Conservation (phyloP, 805 yeast genomes). For the Starmerella scarabaei region DNA sequence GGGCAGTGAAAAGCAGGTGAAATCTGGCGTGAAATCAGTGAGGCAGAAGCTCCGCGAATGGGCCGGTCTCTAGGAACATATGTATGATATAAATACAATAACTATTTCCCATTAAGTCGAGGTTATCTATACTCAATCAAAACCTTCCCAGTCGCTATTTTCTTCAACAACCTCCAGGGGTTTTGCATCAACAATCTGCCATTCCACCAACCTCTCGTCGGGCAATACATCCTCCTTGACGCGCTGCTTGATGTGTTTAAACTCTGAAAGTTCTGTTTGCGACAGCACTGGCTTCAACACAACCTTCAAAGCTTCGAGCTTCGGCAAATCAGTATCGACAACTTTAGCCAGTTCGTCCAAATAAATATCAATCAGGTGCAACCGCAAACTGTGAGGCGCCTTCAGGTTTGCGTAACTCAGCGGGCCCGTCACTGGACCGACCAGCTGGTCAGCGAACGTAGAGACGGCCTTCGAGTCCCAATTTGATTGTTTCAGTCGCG, state of each 20-base stretch:
- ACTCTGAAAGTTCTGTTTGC: slow-evolving; percentile 35
- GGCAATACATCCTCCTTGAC: slow-evolving; percentile 52
- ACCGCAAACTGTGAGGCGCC: slow-evolving; percentile 62
- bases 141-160: slow-evolving; percentile 25
- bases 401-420: slow-evolving; percentile 40
- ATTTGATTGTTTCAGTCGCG: slow-evolving; percentile 37
- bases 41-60: slow-evolving; percentile 12
- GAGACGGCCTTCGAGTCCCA: slow-evolving; percentile 44
- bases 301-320: slow-evolving; percentile 36
- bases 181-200: slow-evolving; percentile 35
- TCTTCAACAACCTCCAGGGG: slow-evolving; percentile 15
- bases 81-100: neutral
- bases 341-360: slow-evolving; percentile 72
- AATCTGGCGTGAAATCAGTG: slow-evolving; percentile 2
- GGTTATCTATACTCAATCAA: slow-evolving; percentile 22
- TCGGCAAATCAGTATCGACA: slow-evolving; percentile 34
- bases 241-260: slow-evolving; percentile 53
- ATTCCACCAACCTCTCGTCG: slow-evolving; percentile 48
- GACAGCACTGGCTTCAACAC: slow-evolving; percentile 50
- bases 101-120: neutral
- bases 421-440: slow-evolving; percentile 19
- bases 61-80: slow-evolving; percentile 12
- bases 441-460: slow-evolving; percentile 34
- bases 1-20: slow-evolving; percentile 24
- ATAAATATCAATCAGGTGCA: slow-evolving; percentile 73